Evolutionary conservation across 2,329 filamentous ascomycete species (phyloP), one percentile per base, ranked within the genome.

Genomic region (Neofusicoccum sp.): DNA sequence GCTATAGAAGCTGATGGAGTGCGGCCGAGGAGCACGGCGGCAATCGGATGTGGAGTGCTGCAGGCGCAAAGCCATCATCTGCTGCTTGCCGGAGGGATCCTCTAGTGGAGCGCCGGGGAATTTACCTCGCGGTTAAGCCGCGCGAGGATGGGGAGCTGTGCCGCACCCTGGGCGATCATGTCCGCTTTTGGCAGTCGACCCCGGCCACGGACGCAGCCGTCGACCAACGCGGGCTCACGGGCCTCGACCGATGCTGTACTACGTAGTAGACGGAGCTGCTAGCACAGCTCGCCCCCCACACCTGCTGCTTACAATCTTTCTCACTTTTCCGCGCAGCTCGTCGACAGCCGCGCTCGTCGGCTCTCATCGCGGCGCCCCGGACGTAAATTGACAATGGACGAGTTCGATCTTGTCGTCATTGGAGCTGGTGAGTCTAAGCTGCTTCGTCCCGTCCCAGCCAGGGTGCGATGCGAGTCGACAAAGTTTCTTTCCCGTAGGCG

Each of bases 381-480:
- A 20, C 24, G 9, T 11, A 43, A 33, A 11, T 12, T 14, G 36
- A 11, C 14, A 33, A 60, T 60, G 57, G 57, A 51, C 28, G 45
- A 34, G 20, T 36, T 45, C n/a, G 70, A 70, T 58, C 49, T 71
- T 2, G 65, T 71, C n/a, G 66, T 73, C 16, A 61, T 71, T 38
- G 70, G 70, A 30, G 68, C 70, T 33, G 70, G 70, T 69, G 64
- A 60, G 65, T 16, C 7, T 34, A n/a, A 41, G 26, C 12, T 24
- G 24, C n/a, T 34, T 20, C 12, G 14, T 60, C 33, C 4, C 20
- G 36, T 5, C 53, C 38, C 38, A 16, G 31, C 8, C 36, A 24
- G 48, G 30, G 34, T 49, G 45, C 45, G n/a, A 20, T n/a, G 30
- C 20, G 34, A 7, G 6, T 16, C 36, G 28, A 3, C 6, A 48